Conservation (phyloP, 2,329 filamentous ascomycete genomes). For the Colletotrichum tropicicola region DNA sequence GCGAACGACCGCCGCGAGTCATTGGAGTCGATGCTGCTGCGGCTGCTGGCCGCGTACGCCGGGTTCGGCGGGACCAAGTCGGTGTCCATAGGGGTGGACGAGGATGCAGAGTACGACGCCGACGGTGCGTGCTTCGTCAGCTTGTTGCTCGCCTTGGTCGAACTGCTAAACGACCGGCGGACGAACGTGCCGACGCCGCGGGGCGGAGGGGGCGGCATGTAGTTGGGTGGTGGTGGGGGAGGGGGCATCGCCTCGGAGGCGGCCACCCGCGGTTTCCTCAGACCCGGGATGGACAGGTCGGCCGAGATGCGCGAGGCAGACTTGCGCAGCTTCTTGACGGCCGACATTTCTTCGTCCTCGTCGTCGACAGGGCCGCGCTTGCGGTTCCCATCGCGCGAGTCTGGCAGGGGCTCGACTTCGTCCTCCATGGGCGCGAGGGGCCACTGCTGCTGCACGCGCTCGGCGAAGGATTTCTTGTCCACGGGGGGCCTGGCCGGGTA, state of each 20-base stretch:
- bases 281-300: conserved; percentile 44
- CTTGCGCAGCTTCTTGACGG: conserved; percentile 62
- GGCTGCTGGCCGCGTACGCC: conserved; percentile 16
- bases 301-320: conserved; percentile 53
- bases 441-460: conserved; percentile 32
- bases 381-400: conserved; percentile 59
- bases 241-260: conserved; percentile 39
- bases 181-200: conserved; percentile 13
- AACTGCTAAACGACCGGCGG: conserved; percentile 26
- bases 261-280: conserved; percentile 38
- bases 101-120: conserved; percentile 6
- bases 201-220: conserved; percentile 19
- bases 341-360: conserved; percentile 38
- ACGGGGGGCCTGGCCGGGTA: conserved; percentile 22
- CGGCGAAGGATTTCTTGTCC: conserved; percentile 23
- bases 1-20: conserved; percentile 23
- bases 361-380: conserved; percentile 51
- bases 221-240: conserved; percentile 25
- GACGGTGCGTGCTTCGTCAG: conserved; percentile 36
- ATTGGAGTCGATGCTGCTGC: conserved; percentile 31
- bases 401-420: conserved; percentile 23
- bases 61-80: conserved; percentile 14
- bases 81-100: conserved; percentile 9
- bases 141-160: conserved; percentile 34
- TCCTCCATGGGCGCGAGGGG: conserved; percentile 31